Conservation (phyloP, 805 yeast genomes). For the Lipomyces spencermartinsiae region DNA sequence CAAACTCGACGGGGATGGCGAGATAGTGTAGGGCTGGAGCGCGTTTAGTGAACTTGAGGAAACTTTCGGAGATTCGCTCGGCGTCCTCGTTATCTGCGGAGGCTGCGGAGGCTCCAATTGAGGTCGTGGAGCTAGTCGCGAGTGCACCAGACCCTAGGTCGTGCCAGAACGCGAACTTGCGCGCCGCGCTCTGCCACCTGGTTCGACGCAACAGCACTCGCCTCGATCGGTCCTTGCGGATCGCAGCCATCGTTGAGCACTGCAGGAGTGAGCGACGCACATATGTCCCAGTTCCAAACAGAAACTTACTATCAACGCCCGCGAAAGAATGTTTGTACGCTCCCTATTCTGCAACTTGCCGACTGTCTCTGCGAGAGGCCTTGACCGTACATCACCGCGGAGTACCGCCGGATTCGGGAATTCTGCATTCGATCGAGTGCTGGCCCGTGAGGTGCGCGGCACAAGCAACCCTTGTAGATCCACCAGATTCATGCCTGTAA, state of each 20-base stretch:
- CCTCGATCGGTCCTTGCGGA: not conserved
- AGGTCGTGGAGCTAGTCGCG: not conserved
- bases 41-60: not conserved
- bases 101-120: not conserved
- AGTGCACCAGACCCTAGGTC: not conserved
- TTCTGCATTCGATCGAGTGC: not conserved
- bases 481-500: not conserved
- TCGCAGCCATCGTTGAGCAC: not conserved
- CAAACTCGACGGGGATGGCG: slow-evolving; percentile 8
- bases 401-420: not conserved
- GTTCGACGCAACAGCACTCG: not conserved
- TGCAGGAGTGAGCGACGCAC: not conserved
- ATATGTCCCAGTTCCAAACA: not conserved
- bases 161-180: not conserved
- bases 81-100: not conserved
- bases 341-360: not conserved
- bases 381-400: not conserved
- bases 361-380: not conserved
- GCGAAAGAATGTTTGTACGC: not conserved
- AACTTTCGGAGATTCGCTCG: not conserved
- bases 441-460: not conserved
- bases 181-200: not conserved
- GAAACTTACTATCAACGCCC: not conserved
- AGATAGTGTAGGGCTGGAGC: not conserved
- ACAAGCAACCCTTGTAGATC: not conserved